Base-by-base conservation (phyloP, 176 grass and related monocot species). In the Carex myosuroides region DNA sequence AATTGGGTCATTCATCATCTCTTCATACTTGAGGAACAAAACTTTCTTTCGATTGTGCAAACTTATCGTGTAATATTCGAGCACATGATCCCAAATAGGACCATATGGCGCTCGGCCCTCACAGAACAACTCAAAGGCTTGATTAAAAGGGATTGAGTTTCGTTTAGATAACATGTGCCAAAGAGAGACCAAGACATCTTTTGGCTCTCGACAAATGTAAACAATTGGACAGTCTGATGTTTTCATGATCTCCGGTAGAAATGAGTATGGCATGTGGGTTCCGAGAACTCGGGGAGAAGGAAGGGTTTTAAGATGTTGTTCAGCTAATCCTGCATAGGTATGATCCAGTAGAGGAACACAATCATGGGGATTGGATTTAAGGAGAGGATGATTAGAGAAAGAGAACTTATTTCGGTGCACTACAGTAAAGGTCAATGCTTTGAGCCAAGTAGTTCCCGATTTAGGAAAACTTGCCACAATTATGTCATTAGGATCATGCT, bases 401-500 rank as follows among this genome's bases (percentile, higher is more conserved):
- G 83, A 10, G 53, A 78, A 46, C 6, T 55, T 29, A 24, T 8
- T 16, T 2, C 85, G 71, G 63, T 70, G 64, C 13, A 79, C 8
- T 13, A 70, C 8, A 1, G 90, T 37, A 22, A 86, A 88, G 32
- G 50, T 8, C 0, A 88, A 64, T 4, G 88, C 85, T 81, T 90
- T 92, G 16, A 90, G 88, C 85, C 83, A 92, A 52, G 79, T 90
- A 35, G 88, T 88, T 32, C 85, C 90, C 5, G 50, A 77, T 39
- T 92, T 92, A 13, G 87, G 90, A 58, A 76, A n/a, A 57, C 73
- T 87, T 2, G 59, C 60, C 13, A 92, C 14, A 17, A 92, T 17
- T 63, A 89, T 14, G 20, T 87, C 88, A 1, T 12, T 56, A 7
- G 79, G 54, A 2, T 30, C 26, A 57, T 63, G 16, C 22, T 79